Base-by-base conservation (phyloP, 192 early-diverging fungal genomes). In the Coemansia sp. region DNA sequence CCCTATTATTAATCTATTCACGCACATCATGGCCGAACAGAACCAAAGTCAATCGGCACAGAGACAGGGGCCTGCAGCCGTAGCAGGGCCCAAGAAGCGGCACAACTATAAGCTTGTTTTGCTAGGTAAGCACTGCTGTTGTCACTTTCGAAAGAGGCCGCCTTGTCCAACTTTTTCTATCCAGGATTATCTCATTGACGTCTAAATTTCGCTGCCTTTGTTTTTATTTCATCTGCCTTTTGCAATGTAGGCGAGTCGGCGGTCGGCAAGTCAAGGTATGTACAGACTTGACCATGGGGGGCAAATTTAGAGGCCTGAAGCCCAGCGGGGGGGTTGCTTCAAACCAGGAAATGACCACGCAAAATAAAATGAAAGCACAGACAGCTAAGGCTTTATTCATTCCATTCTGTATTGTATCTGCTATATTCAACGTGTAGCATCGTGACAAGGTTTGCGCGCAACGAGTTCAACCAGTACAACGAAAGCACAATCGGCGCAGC, bases 401-500 rank as follows among this genome's bases (percentile, higher is more conserved):
- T 29, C 29, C 29, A 29, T 29, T 29, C 29, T 29, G 29, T 3
- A 29, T 29, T 29, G 29, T 29, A 29, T 29, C 29, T 29, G 29
- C 19, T 5, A 9, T 48, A 48, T 48, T 17, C 5, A 6, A 20
- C 19, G 1, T 48, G 59, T 71, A 91, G 92, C 81, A 83, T 99
- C 61, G 95, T 97, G 14, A 85, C 93, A 40, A 89, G 95, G 33
- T 96, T 96, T 75, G 92, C 93, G 20, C 91, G 91, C 79, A 85
- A 93, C 76, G 90, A 96, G 77, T 99, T 94, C 75, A 85, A 92
- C 71, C 94, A 95, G 61, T 95, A 97, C 84, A 95, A 94, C 74
- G 96, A 99, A 73, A 94, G 96, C 49, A 99, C 97, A 34, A 99
- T 99, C 69, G 97, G 97, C 11, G 91, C 90, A 33, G 91, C 92